Percentiles rank a stretch among this genome's conserved stretches.
phyloP scores from a whole-genome alignment of 2,329 filamentous ascomycete genomes.

The Fusarium sp. region DNA sequence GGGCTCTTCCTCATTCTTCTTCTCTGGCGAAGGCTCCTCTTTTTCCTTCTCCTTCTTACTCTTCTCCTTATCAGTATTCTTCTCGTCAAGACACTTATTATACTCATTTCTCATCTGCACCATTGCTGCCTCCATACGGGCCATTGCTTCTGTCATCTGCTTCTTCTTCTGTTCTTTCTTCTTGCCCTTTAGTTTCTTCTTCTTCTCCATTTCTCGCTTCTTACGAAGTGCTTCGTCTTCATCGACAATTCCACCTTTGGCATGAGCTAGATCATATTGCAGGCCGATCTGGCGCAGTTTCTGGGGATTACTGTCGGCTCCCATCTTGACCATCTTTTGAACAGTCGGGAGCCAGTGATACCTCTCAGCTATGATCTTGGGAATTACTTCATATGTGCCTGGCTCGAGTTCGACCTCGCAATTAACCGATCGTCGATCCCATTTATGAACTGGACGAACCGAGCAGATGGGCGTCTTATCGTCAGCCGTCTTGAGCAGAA shows the following conservation, averaged over 20 bases:
- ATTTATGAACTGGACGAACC: slow-evolving; percentile 42
- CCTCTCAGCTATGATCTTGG: slow-evolving; percentile 72
- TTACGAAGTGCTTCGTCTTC: slow-evolving; percentile 57
- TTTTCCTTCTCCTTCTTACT: slow-evolving; percentile 13
- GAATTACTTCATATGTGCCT: slow-evolving; percentile 75
- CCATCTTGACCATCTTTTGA: slow-evolving; percentile 69
- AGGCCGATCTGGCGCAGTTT: slow-evolving; percentile 73
- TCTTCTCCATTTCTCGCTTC: slow-evolving; percentile 44
- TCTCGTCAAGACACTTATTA: slow-evolving; percentile 31
- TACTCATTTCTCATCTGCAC: slow-evolving; percentile 45
- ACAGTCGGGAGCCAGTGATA: slow-evolving; percentile 61
- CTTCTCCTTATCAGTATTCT: slow-evolving; percentile 23
- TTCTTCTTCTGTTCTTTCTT: slow-evolving; percentile 45
- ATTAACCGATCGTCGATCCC: slow-evolving; percentile 73
- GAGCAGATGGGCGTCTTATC: slow-evolving; percentile 39
- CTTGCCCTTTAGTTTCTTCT: slow-evolving; percentile 43
- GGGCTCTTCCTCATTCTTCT: slow-evolving; percentile 17
- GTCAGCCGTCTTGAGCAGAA: slow-evolving; percentile 52
- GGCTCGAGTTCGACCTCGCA: slow-evolving; percentile 78
- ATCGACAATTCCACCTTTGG: slow-evolving; percentile 66
- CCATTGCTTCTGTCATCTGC: slow-evolving; percentile 46
- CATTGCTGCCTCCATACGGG: slow-evolving; percentile 43
- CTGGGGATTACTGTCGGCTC: slow-evolving; percentile 63
- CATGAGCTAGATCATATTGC: slow-evolving; percentile 71
- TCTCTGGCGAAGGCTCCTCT: slow-evolving; percentile 6